Percentiles rank a stretch among this genome's conserved stretches.
These are phyloP conservation scores for Penicillium simplicissimum DNA, from an alignment of 495 filamentous ascomycete species.

Conservation along the genomic window DNA sequence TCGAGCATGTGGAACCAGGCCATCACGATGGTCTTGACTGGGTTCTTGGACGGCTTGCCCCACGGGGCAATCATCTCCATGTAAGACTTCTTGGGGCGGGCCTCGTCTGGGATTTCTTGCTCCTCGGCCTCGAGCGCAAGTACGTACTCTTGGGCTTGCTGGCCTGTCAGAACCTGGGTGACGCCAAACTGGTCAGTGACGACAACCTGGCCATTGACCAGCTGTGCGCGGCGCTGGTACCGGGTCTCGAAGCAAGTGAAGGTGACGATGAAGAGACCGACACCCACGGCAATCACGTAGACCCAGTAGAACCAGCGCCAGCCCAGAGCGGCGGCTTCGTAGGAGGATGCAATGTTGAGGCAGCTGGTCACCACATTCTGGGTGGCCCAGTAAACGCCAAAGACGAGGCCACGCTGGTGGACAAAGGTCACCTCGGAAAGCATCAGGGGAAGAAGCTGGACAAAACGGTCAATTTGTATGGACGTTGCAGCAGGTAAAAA, in stretches of 20 bases:
- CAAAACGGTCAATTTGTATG: neutral
- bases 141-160: constrained; percentile 13
- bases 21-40: constrained; percentile 15
- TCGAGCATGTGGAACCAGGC: constrained; percentile 37
- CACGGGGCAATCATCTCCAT: constrained; percentile 33
- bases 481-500: neutral
- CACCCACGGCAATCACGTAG: constrained; percentile 30
- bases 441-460: constrained; percentile 37
- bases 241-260: constrained; percentile 36
- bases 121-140: constrained; percentile 10
- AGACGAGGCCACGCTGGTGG: constrained; percentile 33
- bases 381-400: constrained; percentile 36
- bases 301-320: constrained; percentile 47
- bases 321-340: constrained; percentile 33
- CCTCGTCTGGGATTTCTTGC: constrained; percentile 11
- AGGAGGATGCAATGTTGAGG: constrained; percentile 34
- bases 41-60: constrained; percentile 13
- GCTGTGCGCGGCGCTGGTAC: constrained; percentile 26
- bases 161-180: constrained; percentile 26
- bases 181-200: constrained; percentile 43
- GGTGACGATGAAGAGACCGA: constrained; percentile 33
- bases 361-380: constrained; percentile 36
- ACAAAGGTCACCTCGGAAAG: constrained; percentile 38
- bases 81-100: constrained; percentile 31
- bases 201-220: constrained; percentile 30